Percentiles rank a stretch among this genome's conserved stretches.
phyloP scores from a whole-genome alignment of 2,329 filamentous ascomycete genomes.

The Botrytis porri region DNA sequence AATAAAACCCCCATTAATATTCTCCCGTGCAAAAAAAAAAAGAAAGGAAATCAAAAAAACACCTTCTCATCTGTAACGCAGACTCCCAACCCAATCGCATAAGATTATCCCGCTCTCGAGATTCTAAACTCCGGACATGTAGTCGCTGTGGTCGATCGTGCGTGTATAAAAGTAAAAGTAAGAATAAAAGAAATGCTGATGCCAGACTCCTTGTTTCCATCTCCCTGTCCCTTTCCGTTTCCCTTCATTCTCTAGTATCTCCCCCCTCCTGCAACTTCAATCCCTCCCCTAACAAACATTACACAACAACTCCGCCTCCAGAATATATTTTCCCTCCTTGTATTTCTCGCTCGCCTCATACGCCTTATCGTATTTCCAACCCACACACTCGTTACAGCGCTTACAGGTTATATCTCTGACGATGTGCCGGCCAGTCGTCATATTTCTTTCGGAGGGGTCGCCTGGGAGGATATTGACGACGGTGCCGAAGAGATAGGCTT shows the following conservation, averaged over 20 bases:
- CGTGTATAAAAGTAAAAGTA: neutral
- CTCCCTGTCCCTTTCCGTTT: neutral
- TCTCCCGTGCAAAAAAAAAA: neutral
- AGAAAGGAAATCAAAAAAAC: neutral
- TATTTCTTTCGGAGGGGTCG: slow-evolving; percentile 89
- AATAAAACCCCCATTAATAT: neutral
- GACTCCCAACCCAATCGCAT: neutral
- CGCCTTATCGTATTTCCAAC: slow-evolving; percentile 99
- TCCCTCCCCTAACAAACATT: slow-evolving; percentile 57
- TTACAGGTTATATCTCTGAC: slow-evolving; percentile 90
- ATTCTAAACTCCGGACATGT: neutral
- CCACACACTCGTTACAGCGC: slow-evolving; percentile 88
- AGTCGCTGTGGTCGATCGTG: neutral
- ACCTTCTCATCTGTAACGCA: neutral
- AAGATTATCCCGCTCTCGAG: neutral
- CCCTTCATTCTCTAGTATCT: neutral
- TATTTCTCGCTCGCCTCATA: slow-evolving; percentile 93
- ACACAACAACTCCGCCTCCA: slow-evolving; percentile 87
- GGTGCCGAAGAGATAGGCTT: slow-evolving; percentile 91
- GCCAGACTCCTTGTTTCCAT: neutral
- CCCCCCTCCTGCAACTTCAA: neutral
- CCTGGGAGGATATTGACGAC: slow-evolving; percentile 88
- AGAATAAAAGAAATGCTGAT: neutral
- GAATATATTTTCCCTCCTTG: slow-evolving; percentile 97
- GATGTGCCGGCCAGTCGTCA: slow-evolving; percentile 94